Base-by-base conservation (phyloP, 805 yeast species). In the Pichia heedii region DNA sequence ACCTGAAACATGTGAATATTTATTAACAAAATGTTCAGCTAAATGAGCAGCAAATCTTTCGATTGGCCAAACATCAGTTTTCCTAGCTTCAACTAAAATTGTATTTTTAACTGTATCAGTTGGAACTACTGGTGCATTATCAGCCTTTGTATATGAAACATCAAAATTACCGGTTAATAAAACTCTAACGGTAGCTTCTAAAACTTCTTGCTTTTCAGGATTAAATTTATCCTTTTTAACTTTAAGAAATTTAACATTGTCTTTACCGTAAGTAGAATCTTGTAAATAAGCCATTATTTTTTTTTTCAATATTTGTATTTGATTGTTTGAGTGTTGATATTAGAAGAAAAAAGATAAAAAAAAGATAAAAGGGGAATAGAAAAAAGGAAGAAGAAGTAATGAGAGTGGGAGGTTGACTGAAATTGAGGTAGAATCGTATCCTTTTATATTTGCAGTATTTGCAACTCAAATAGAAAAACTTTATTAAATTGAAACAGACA, bases 51-150 rank as follows among this genome's bases (percentile, higher is more conserved):
- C 96, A 63, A 86, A 89, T 45, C 82, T 72, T 71, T 89, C 97
- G 51, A 84, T 81, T 47, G 96, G 96, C 84, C 89, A 84, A 40
- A 84, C 90, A 50, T 87, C 85, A 40, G 77, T 73, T 57, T 74
- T 79, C 66, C 83, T 84, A 51, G 96, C 96, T 52, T 84, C 81
- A 29, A 89, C 73, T 59, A 84, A 71, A 50, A 85, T 77, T 41
- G 96, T 88, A 71, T 88, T 88, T 66, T 88, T 88, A 44, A 87
- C 88, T 1, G 96, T 86, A 64, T 88, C 96, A 9, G 97, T 89
- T 46, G 97, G 96, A 40, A 89, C 94, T 56, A 89, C 79, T n/a
- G 84, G 76, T 2, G 84, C 60, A 68, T 89, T 89, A 66, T 89
- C 94, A 33, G 96, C 96, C 46, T 81, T 57, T 40, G 96, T 89